These are phyloP conservation scores for Protostelium mycophagum DNA, from an alignment of 78 protist species.

Conservation along the genomic window DNA sequence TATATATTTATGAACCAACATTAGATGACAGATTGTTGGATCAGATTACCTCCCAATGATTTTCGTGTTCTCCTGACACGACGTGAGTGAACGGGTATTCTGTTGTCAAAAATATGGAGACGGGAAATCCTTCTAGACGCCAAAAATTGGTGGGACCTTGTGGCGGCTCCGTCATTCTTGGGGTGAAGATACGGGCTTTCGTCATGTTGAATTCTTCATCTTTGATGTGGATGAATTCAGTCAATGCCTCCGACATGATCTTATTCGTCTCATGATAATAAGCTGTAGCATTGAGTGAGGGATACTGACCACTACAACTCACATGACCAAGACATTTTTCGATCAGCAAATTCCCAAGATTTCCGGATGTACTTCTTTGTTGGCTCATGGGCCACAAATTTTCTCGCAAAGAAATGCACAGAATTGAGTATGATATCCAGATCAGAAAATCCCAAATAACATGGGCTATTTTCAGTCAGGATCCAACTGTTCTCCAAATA, in stretches of 20 bases:
- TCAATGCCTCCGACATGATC: neutral
- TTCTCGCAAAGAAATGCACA: neutral
- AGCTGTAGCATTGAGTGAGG: neutral
- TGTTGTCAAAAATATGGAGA: neutral
- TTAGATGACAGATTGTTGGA: too few relatives aligned
- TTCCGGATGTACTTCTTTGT: neutral
- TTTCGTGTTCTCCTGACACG: neutral
- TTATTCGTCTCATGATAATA: neutral
- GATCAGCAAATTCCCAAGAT: neutral
- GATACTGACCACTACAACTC: neutral
- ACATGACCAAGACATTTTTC: neutral
- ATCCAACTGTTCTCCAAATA: too few relatives aligned
- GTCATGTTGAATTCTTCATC: neutral
- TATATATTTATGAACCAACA: too few relatives aligned
- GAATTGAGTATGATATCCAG: neutral
- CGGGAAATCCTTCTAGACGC: neutral
- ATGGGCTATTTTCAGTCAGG: neutral
- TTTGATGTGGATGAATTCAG: neutral
- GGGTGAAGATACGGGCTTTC: neutral
- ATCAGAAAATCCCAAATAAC: neutral
- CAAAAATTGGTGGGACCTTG: neutral
- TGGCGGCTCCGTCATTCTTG: neutral
- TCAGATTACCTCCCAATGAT: neutral
- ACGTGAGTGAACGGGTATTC: neutral
- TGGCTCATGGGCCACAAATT: neutral